phyloP scores from a whole-genome alignment of 345 rosid genomes.

The Salix udensis region DNA sequence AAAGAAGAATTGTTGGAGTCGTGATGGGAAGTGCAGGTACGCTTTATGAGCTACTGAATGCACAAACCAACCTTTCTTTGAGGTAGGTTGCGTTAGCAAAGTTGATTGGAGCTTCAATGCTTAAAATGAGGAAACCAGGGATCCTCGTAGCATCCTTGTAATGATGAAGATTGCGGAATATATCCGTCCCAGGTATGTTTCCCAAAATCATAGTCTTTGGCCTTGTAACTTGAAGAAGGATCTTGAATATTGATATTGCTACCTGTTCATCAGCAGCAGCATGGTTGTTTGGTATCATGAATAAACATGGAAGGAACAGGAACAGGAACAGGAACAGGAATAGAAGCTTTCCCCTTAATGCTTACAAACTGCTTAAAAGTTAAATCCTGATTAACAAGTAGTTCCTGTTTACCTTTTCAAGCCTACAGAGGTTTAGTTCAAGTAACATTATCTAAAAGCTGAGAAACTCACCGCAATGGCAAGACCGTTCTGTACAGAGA shows the following conservation, averaged over 20 bases:
- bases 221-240: slow-evolving; percentile 76
- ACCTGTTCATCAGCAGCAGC: slow-evolving; percentile 36
- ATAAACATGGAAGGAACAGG: neutral
- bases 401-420: neutral
- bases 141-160: slow-evolving; percentile 67
- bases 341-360: neutral
- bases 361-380: neutral
- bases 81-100: slow-evolving; percentile 84
- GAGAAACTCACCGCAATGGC: slow-evolving; percentile 75
- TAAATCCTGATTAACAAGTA: neutral
- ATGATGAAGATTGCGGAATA: slow-evolving; percentile 63
- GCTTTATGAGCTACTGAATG: neutral
- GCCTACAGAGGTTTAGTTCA: neutral
- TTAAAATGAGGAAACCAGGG: slow-evolving; percentile 71
- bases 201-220: slow-evolving; percentile 80
- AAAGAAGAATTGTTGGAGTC: neutral
- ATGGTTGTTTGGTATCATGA: neutral
- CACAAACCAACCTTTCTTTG: slow-evolving; percentile 58
- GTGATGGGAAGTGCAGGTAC: neutral
- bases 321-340: neutral
- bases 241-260: slow-evolving; percentile 78
- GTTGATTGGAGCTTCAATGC: slow-evolving; percentile 81
- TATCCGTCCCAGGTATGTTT: slow-evolving; percentile 69
- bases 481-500: slow-evolving; percentile 82
- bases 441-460: neutral